Evolutionary conservation across 306 rosid genomes (phyloP).

Genomic region (Morella rubra): DNA sequence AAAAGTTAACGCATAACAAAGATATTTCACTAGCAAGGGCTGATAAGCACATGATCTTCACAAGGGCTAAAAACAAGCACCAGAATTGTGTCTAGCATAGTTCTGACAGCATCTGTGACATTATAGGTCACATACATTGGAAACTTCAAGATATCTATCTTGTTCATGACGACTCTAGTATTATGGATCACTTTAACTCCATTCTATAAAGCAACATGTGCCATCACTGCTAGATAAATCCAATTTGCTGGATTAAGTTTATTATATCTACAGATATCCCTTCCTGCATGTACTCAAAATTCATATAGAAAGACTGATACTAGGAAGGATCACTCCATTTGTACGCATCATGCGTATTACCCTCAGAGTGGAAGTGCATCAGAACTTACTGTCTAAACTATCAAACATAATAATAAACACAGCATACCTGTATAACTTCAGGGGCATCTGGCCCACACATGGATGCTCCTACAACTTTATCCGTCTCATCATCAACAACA

Average conservation of each 20-base stretch:
- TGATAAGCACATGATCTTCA: not conserved
- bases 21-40: not conserved
- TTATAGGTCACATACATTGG: not conserved
- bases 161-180: not conserved
- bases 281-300: not conserved
- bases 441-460: slow-evolving; percentile 97
- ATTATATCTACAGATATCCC: not conserved
- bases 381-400: slow-evolving; percentile 15
- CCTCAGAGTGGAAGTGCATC: not conserved
- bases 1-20: not conserved
- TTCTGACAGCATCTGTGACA: not conserved
- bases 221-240: slow-evolving; percentile 1
- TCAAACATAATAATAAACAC: slow-evolving; percentile 6
- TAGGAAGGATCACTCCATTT: not conserved
- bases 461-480: slow-evolving; percentile 84
- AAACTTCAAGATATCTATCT: not conserved
- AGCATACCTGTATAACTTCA: slow-evolving; percentile 85
- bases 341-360: not conserved
- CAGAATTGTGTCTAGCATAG: not conserved
- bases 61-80: not conserved
- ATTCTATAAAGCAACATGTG: not conserved
- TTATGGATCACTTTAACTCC: not conserved
- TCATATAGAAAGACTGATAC: not conserved
- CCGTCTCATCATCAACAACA: slow-evolving; percentile 83
- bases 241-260: not conserved